A percentile compares a stretch with the other conserved stretches of the same genome.
phyloP scores from a whole-genome alignment of 257 asterid genomes.

The Ballota nigra region DNA sequence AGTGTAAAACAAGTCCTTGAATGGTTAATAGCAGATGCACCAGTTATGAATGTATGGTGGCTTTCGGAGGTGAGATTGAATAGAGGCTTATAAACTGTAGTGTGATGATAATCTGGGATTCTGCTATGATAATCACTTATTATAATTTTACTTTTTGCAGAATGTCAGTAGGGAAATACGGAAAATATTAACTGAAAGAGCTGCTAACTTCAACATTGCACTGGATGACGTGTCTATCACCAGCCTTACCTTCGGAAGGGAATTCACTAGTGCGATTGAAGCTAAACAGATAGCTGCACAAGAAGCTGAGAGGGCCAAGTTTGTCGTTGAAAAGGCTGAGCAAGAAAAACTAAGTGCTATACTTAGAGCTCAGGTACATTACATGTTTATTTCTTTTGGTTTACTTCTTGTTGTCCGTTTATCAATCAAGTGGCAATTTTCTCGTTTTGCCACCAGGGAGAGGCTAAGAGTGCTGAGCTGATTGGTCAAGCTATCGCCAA shows the following conservation, averaged over 20 bases:
- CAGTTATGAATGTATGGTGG: background rate
- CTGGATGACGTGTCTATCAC: conserved; percentile 88
- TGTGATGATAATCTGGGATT: background rate
- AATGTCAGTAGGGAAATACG: conserved; percentile 79
- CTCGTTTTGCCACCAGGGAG: conserved; percentile 42
- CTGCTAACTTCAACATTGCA: conserved; percentile 76
- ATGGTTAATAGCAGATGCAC: background rate
- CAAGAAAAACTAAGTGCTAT: conserved; percentile 85
- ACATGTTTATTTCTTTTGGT: background rate
- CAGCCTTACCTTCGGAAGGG: conserved; percentile 69
- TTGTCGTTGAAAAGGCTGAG: conserved; percentile 87
- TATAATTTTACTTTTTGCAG: conserved; percentile 31
- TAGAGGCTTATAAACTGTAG: background rate
- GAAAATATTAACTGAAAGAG: conserved; percentile 66
- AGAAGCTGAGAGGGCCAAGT: conserved; percentile 93
- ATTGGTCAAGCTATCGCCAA: conserved; percentile 15
- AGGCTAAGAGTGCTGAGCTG: conserved; percentile 38
- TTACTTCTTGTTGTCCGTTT: background rate
- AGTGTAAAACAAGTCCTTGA: background rate
- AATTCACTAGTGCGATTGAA: conserved; percentile 83
- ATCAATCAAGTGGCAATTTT: background rate
- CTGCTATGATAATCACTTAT: conserved; percentile 11
- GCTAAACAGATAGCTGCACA: conserved; percentile 64
- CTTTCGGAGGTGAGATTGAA: background rate
- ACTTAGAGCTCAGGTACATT: too few species aligned